Evolutionary conservation across 2,329 filamentous ascomycete species (phyloP).

Genomic region (Beauveria sp.): DNA sequence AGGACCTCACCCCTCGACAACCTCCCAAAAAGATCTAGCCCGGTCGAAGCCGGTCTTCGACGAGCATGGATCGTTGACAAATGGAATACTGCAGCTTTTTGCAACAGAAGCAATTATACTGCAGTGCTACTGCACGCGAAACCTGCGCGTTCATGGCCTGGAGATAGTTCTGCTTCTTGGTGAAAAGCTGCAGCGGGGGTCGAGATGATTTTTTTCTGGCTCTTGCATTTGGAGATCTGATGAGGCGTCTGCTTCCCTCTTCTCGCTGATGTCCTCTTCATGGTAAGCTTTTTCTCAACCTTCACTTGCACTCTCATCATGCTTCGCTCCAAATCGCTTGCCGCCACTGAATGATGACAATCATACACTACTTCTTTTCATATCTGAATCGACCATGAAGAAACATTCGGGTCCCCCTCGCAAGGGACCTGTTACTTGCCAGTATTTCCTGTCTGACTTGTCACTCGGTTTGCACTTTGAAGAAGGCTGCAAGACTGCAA

Average conservation of each 20-base stretch:
- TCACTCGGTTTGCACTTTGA: conserved; percentile 5
- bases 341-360: conserved; percentile 60
- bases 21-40: neutral
- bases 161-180: neutral
- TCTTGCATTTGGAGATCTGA: neutral
- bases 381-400: conserved; percentile 83
- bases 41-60: neutral
- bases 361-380: conserved; percentile 72
- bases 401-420: conserved; percentile 53
- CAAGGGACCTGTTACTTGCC: conserved; percentile 77
- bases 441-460: conserved; percentile 74
- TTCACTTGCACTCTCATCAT: neutral
- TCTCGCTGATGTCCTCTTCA: neutral
- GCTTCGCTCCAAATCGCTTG: neutral
- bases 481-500: conserved; percentile 8
- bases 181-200: neutral
- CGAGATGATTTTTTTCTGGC: neutral
- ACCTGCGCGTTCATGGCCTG: neutral
- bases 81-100: neutral
- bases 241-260: neutral
- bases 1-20: conserved; percentile 2
- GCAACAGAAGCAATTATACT: neutral
- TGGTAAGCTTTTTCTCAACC: neutral
- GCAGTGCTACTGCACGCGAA: neutral
- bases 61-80: neutral